phyloP scores from a whole-genome alignment of 306 rosid species.

The Dalbergia cochinchinensis region DNA sequence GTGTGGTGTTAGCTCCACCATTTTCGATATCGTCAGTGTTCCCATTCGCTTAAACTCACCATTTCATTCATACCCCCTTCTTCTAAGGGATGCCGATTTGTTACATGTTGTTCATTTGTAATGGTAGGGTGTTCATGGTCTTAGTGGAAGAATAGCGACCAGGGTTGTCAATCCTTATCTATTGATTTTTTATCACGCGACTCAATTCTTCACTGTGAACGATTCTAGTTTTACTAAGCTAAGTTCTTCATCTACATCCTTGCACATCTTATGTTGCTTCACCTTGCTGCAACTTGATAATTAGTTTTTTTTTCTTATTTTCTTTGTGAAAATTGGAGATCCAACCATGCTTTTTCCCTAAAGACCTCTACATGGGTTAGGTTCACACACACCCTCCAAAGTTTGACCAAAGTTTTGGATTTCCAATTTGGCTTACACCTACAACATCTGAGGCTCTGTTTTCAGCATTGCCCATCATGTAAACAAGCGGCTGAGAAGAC shows the following conservation, averaged over 20 bases:
- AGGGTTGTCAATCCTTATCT: too few species aligned
- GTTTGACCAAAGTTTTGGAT: not conserved
- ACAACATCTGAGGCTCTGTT: constrained; percentile 31
- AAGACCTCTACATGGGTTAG: not conserved
- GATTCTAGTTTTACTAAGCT: too few species aligned
- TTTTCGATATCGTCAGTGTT: too few species aligned
- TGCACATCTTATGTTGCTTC: not conserved
- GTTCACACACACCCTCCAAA: too few species aligned
- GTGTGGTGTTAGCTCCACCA: too few species aligned
- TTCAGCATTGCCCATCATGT: constrained; percentile 10
- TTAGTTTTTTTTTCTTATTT: not conserved
- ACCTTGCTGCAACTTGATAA: constrained; percentile 11
- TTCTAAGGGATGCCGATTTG: too few species aligned
- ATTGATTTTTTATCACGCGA: too few species aligned
- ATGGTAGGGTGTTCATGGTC: too few species aligned
- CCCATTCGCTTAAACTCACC: too few species aligned
- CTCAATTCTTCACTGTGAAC: too few species aligned
- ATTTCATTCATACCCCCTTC: not conserved
- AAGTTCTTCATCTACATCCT: constrained; percentile 13
- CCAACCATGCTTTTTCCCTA: not conserved
- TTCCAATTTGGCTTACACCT: constrained; percentile 5
- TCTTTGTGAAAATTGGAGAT: constrained; percentile 27
- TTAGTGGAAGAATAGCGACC: too few species aligned
- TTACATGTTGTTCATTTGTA: too few species aligned
- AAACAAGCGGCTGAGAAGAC: constrained; percentile 23